Base-by-base conservation (phyloP, 768 basidiomycete species). In the Austroboletus eburneus region DNA sequence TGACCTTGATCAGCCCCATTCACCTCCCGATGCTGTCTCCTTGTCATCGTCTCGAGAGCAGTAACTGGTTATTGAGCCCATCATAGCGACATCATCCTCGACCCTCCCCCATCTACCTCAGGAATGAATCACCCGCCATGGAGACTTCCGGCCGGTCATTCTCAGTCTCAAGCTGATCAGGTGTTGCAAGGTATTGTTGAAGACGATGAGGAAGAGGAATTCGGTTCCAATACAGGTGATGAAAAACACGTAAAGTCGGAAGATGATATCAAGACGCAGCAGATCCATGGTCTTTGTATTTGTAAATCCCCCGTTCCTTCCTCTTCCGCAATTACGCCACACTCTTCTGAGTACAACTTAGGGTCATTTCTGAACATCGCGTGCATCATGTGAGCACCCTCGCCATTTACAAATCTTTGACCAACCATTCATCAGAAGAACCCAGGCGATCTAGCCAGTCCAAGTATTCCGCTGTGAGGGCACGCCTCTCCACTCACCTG, bases 381-480 rank as follows among this genome's bases (percentile, higher is more conserved):
- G n/a, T n/a, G n/a, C n/a, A 10, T 27, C 10, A 27, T 27, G 6
- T 5, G 10, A 27, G 25, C 25, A 27, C 10, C 6, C 25, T 10
- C 25, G 25, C 6, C 25, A n/a, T 27, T 10, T 50, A 57, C 17
- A 64, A 65, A 65, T 64, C 63, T 56, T 59, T 57, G 40, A 57
- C 51, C 5, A 60, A 66, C 59, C 63, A 66, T 36, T 55, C 65
- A 51, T n/a, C 27, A 6, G 7, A 27, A 27, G 66, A 63, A 37
- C 51, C 49, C 56, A 61, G 46, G 52, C 51, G 1, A 13, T 58
- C 21, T 76, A 75, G 16, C 82, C 85, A 12, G 56, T 85, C 9
- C 56, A 75, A 25, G 78, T 86, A 13, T 61, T 84, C 29, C 87
- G 88, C 59, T 89, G 87, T 62, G 72, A 72, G 68, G 74, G 83